These are phyloP conservation scores for Podospora fimiseda DNA, from an alignment of 495 filamentous ascomycete species.

Conservation along the genomic window DNA sequence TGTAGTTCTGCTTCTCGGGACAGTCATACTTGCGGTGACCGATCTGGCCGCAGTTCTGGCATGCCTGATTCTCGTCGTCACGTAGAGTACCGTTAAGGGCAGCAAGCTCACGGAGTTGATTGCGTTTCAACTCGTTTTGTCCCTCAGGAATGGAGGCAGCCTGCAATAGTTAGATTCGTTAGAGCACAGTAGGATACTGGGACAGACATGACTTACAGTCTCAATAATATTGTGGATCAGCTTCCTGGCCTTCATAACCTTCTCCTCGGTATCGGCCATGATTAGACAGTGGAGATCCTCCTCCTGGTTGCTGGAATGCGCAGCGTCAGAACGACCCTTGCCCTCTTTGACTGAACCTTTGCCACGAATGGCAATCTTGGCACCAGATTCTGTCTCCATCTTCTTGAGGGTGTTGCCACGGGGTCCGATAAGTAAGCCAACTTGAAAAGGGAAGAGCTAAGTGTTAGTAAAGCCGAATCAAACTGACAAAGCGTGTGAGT, in stretches of 20 bases:
- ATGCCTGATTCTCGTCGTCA: conserved; percentile 98
- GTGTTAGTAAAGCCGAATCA: conserved; percentile 71
- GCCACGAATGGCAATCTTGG: conserved; percentile 98
- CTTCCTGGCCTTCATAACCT: conserved; percentile 96
- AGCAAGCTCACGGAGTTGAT: conserved; percentile 94
- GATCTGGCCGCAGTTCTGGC: conserved; percentile 99
- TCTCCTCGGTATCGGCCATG: conserved; percentile 98
- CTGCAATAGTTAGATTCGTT: conserved; percentile 42
- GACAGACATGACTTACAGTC: conserved; percentile 61
- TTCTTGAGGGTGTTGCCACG: conserved; percentile 99
- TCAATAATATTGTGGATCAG: conserved; percentile 96
- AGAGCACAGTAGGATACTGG: background rate
- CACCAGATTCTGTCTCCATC: conserved; percentile 94
- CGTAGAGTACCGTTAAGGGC: conserved; percentile 96
- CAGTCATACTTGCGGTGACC: conserved; percentile 99
- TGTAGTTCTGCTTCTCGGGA: conserved; percentile 94
- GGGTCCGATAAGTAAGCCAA: conserved; percentile 99
- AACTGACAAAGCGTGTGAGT: conserved; percentile 31
- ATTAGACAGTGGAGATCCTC: conserved; percentile 98
- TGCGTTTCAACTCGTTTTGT: conserved; percentile 95
- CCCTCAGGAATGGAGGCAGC: conserved; percentile 97
- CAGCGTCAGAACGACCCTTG: conserved; percentile 96
- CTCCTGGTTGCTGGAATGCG: conserved; percentile 98
- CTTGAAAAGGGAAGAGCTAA: conserved; percentile 82
- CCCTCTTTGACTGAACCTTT: conserved; percentile 99